Evolutionary conservation across 495 filamentous ascomycete species (phyloP), one percentile per base, ranked within the genome.

Genomic region (Hyaloscypha finlandica): DNA sequence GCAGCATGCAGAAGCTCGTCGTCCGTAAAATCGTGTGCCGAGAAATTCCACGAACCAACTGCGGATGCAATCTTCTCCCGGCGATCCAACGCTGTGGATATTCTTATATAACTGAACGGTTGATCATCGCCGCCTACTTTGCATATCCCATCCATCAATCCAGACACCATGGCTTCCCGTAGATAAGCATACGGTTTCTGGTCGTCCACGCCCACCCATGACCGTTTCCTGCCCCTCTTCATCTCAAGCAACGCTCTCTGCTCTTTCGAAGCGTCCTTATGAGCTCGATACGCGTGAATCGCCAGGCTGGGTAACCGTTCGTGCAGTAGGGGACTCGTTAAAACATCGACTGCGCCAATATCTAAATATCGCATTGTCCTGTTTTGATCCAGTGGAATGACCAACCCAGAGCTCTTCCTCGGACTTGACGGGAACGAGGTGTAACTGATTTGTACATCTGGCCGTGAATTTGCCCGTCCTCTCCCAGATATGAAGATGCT

Each of bases 141-240:
- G 78, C 94, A 97, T 51, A 99, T 98, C 39, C 92, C 87, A 69
- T 86, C 88, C 91, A 98, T 96, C 54, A 99, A 83, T 67, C 87
- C 91, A 1, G 92, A 94, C 29, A 98, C 94, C 91, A 91, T 91
- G 59, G 77, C 80, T 81, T 96, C 93, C 71, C 92, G 83, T 67
- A 97, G 81, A 77, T 96, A 97, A 30, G 90, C 87, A 80, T 92
- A 96, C n/a, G 90, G 90, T 73, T 93, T 92, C 72, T 90, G 85
- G 73, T 94, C 89, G 70, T 90, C 84, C n/a, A 94, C 85, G 32
- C 93, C 93, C 51, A 97, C 92, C 93, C 92, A 97, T 2, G 94
- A 97, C 59, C 92, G 86, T 76, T 95, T 96, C 61, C 94, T 84
- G 25, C 85, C 84, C 68, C 87, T 85, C 70, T 86, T 91, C 60